Percentiles rank a stretch among this genome's conserved stretches.
Conservation (phyloP, 202 grass and related monocot genomes). For the Elaeis oleifera region DNA sequence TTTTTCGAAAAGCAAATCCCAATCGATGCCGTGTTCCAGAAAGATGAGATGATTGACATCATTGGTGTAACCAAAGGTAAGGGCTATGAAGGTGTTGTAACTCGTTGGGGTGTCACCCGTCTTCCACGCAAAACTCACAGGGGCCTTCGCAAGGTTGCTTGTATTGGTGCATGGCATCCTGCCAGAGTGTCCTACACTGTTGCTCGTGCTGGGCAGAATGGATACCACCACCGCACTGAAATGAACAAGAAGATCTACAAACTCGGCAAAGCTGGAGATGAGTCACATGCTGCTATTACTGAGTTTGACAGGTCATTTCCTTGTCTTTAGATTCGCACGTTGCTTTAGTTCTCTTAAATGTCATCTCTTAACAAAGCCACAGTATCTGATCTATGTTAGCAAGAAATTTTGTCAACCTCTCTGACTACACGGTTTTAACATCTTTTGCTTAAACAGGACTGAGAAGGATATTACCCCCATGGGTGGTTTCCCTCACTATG, state of each 20-base stretch:
- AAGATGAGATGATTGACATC: constrained; percentile 11
- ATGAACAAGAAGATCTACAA: constrained; percentile 10
- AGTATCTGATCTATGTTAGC: too few species aligned
- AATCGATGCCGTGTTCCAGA: constrained; percentile 1
- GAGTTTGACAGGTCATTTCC: constrained; percentile 2
- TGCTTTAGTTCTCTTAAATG: not conserved
- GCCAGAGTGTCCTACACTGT: constrained; percentile 8
- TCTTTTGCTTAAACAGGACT: not conserved
- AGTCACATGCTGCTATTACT: not conserved
- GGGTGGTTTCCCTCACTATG: constrained; percentile 7
- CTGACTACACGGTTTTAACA: too few species aligned
- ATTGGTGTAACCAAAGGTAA: constrained; percentile 12
- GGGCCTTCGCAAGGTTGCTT: not conserved
- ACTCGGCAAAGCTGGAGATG: not conserved
- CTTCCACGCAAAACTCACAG: too few species aligned
- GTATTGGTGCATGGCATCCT: constrained; percentile 9
- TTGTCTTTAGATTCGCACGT: not conserved
- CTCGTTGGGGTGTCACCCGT: not conserved
- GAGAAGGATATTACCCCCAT: constrained; percentile 8
- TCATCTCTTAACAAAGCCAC: too few species aligned
- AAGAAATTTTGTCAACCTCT: too few species aligned
- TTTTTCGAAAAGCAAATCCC: constrained; percentile 1
- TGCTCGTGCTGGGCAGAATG: not conserved
- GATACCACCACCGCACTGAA: not conserved
- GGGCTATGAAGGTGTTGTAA: constrained; percentile 8